Evolutionary conservation across 345 rosid species (phyloP).

Genomic region (Gossypium rotundifolium): DNA sequence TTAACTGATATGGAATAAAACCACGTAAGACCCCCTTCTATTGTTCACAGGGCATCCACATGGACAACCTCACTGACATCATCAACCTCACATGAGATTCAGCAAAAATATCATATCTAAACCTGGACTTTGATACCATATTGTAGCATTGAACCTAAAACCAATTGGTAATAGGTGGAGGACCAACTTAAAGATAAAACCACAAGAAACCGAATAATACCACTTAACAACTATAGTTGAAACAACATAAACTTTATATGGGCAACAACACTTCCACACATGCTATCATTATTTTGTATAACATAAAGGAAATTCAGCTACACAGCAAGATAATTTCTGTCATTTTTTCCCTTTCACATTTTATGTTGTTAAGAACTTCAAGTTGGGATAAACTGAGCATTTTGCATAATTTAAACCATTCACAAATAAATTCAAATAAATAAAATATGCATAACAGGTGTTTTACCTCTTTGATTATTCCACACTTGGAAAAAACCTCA

Average conservation of each 20-base stretch:
- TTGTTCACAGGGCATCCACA: background rate
- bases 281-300: background rate
- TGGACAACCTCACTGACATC: background rate
- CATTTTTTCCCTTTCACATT: background rate
- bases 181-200: background rate
- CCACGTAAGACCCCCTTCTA: background rate
- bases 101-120: background rate
- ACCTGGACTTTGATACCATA: background rate
- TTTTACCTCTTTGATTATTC: slow-evolving; percentile 89
- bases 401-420: background rate
- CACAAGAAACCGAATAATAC: background rate
- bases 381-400: background rate
- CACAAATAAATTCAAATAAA: background rate
- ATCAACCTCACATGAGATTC: background rate
- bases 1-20: background rate
- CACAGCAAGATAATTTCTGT: slow-evolving; percentile 5
- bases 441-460: background rate
- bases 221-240: background rate
- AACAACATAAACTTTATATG: background rate
- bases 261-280: background rate
- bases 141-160: background rate
- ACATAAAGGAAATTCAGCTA: background rate
- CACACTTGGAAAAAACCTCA: slow-evolving; percentile 93
- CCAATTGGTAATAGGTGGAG: background rate
- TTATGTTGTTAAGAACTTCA: background rate